Evolutionary conservation across 2,329 filamentous ascomycete genomes (phyloP).

Genomic region (Cercospora citrullina): DNA sequence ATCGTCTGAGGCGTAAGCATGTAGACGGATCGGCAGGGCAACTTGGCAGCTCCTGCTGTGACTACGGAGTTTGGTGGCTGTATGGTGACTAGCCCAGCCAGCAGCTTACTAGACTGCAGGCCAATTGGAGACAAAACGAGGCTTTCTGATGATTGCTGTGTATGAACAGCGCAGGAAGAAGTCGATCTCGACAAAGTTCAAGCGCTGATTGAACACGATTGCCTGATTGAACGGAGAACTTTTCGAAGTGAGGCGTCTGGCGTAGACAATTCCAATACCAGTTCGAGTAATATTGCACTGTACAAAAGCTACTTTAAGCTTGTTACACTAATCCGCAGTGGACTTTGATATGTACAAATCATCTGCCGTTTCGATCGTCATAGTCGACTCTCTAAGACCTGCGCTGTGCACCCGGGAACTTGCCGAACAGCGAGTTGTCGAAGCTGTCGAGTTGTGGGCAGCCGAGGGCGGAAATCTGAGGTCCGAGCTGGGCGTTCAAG

Average conservation of each 20-base stretch:
- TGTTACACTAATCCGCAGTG: not conserved
- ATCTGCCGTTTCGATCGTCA: not conserved
- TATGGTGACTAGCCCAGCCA: too few species aligned
- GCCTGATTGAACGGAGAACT: too few species aligned
- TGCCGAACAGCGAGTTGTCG: conserved; percentile 23
- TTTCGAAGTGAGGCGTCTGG: too few species aligned
- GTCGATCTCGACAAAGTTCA: too few species aligned
- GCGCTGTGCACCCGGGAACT: conserved; percentile 16
- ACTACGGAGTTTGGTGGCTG: too few species aligned
- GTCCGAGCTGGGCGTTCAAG: conserved; percentile 21
- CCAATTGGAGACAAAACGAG: too few species aligned
- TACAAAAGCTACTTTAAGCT: not conserved
- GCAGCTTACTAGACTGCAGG: too few species aligned
- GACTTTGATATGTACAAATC: not conserved
- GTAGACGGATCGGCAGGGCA: too few species aligned
- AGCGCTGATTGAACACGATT: too few species aligned
- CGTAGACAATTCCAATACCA: not conserved
- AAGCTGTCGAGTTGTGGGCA: conserved; percentile 23
- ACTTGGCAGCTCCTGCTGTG: too few species aligned
- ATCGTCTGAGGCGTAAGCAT: too few species aligned
- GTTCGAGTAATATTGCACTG: not conserved
- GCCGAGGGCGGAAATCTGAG: conserved; percentile 13
- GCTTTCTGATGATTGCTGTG: too few species aligned
- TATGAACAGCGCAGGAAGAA: not conserved
- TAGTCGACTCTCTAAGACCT: not conserved